Evolutionary conservation across 768 basidiomycete species (phyloP), one percentile per base, ranked within the genome.

Genomic region (Paxillus ammoniavirescens): DNA sequence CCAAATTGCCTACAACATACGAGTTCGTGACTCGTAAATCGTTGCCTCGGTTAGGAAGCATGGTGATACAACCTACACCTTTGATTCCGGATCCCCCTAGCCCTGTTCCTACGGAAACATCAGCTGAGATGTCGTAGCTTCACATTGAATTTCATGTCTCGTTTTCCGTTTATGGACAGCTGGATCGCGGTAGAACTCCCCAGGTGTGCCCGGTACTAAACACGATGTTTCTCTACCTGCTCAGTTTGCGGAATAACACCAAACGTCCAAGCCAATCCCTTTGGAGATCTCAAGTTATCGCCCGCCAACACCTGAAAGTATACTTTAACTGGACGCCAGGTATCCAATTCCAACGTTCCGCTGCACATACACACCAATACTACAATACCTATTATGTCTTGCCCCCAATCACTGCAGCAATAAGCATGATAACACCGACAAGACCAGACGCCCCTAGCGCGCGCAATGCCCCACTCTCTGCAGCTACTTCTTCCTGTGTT

Each of bases 1-100:
- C 81, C 37, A 96, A 94, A 67, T 79, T 98, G 13, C 95, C 96
- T 0, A 87, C 91, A 0, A 77, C 77, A 47, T 92, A 90, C 72
- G 95, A 98, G 67, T 93, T 98, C 69, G 87, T 98, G 56, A 80
- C 76, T 56, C 77, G 78, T 12, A 65, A 74, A 12, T 76, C 89
- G 0, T 84, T 84, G 4, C 87, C 94, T 37, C 82, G 93, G 1
- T 70, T 93, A 12, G 91, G 91, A 15, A 86, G 77, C 55, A 66
- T 89, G 40, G 59, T 90, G 41, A 61, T 91, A 2, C 71, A 77
- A 48, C 79, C 80, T 9, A 36, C 50, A 26, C 50, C 54, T 4
- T 49, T 33, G 14, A 49, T 55, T 13, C 31, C 5, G 7, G 31
- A 31, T 31, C 31, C 31, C 1, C 31, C 8, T 9, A 40, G 55